phyloP scores from a whole-genome alignment of 306 rosid genomes.

The Gleditsia sinensis region DNA sequence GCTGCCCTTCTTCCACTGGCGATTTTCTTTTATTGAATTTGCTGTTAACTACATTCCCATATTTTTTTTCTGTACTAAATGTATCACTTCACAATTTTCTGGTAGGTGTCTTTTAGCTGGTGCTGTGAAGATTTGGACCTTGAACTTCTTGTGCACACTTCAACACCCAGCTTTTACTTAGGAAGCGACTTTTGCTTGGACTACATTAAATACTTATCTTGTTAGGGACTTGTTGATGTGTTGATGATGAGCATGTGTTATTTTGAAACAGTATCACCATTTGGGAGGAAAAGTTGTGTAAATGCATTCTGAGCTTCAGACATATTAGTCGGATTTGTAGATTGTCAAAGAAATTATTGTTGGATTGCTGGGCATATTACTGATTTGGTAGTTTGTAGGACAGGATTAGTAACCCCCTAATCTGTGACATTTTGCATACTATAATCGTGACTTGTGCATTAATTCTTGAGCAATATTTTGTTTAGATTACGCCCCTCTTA shows the following conservation, averaged over 20 bases:
- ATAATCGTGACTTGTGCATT: slow-evolving; percentile 5
- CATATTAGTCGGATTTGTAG: slow-evolving; percentile 35
- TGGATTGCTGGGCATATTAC: slow-evolving; percentile 14
- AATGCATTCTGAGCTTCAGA: slow-evolving; percentile 34
- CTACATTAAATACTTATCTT: slow-evolving; percentile 35
- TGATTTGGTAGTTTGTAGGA: slow-evolving; percentile 34
- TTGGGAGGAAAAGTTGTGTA: slow-evolving; percentile 24
- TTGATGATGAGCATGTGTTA: slow-evolving; percentile 32
- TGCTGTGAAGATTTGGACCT: slow-evolving; percentile 33
- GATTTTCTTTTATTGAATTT: neutral
- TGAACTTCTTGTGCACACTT: slow-evolving; percentile 20
- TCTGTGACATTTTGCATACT: slow-evolving; percentile 15
- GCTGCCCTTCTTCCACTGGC: neutral
- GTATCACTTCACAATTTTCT: neutral
- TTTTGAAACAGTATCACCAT: slow-evolving; percentile 32
- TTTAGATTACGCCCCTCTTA: too few species aligned
- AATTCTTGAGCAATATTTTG: too few species aligned
- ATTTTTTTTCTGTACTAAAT: neutral
- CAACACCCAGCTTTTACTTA: slow-evolving; percentile 24
- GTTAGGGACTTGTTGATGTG: slow-evolving; percentile 27
- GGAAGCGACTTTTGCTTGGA: slow-evolving; percentile 37
- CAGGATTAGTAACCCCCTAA: neutral
- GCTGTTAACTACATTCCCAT: neutral
- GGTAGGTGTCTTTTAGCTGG: slow-evolving; percentile 35
- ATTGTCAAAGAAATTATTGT: slow-evolving; percentile 25